phyloP scores from a whole-genome alignment of 352 stramenopile species.

The Globisporangium nagaii region DNA sequence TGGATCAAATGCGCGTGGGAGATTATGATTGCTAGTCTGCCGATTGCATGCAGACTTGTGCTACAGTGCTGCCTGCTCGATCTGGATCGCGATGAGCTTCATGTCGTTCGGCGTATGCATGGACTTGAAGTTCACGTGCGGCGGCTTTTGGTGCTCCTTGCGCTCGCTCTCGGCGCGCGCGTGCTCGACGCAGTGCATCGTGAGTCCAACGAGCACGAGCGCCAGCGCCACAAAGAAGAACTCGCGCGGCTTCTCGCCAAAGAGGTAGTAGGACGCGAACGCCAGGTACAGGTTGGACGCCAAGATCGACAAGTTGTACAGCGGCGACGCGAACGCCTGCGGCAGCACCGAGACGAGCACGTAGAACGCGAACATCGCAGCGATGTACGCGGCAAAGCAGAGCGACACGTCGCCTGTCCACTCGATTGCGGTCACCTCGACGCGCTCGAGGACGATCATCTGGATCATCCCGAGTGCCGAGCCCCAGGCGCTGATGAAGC shows the following conservation, averaged over 20 bases:
- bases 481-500: conserved; percentile 25
- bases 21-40: too few relatives aligned
- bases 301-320: conserved; percentile 36
- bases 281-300: conserved; percentile 33
- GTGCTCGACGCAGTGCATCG: conserved; percentile 20
- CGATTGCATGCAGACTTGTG: too few relatives aligned
- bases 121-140: conserved; percentile 21
- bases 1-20: too few relatives aligned
- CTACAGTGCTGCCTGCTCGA: conserved; percentile 13
- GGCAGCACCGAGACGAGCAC: conserved; percentile 26
- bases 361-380: conserved; percentile 37
- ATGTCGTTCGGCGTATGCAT: conserved; percentile 18
- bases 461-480: conserved; percentile 23
- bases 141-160: conserved; percentile 3
- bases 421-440: conserved; percentile 14
- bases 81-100: conserved; percentile 9
- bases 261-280: conserved; percentile 19
- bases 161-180: neutral
- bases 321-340: conserved; percentile 16
- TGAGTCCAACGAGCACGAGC: conserved; percentile 27
- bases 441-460: conserved; percentile 20
- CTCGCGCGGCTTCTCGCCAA: conserved; percentile 15
- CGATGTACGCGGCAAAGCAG: conserved; percentile 27
- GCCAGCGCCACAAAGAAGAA: conserved; percentile 16
- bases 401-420: conserved; percentile 21